phyloP scores from a whole-genome alignment of 495 filamentous ascomycete genomes.

The Cercophora sp. region DNA sequence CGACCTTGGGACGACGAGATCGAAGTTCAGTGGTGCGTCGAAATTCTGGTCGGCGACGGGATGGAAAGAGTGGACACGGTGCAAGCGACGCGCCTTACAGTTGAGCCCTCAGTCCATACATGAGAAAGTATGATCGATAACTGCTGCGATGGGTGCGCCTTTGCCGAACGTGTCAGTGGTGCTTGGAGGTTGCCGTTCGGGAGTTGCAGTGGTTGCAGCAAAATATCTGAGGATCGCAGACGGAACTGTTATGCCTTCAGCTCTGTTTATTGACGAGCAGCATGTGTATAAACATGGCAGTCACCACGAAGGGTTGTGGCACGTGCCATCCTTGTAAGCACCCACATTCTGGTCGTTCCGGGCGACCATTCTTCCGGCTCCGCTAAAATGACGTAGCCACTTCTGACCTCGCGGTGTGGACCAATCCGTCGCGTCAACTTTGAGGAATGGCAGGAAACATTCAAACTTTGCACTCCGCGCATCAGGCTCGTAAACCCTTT shows the following conservation, averaged over 20 bases:
- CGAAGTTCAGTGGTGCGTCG: no score
- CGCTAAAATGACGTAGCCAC: background rate
- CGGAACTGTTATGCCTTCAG: background rate
- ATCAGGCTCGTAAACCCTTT: background rate
- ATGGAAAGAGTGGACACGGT: conserved; percentile 13
- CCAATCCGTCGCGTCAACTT: conserved; percentile 12
- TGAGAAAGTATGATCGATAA: conserved; percentile 12
- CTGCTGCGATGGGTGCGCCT: conserved; percentile 12
- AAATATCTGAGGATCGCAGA: background rate
- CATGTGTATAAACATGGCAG: conserved; percentile 18
- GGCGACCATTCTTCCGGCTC: conserved; percentile 9
- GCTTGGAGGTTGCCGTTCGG: background rate
- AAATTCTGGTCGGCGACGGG: background rate
- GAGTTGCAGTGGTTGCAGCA: background rate
- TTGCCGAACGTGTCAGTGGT: conserved; percentile 2
- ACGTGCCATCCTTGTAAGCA: conserved; percentile 19
- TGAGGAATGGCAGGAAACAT: background rate
- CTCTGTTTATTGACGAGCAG: conserved; percentile 24
- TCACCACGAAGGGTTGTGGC: background rate
- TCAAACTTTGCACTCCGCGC: conserved; percentile 1
- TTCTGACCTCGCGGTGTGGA: background rate
- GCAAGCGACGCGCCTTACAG: conserved; percentile 21
- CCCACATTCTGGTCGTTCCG: conserved; percentile 13
- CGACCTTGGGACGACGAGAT: no score
- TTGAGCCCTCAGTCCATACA: conserved; percentile 15